Percentiles rank a stretch among this genome's conserved stretches.
Conservation (phyloP, 306 rosid species). For the Vigna trinervia region DNA sequence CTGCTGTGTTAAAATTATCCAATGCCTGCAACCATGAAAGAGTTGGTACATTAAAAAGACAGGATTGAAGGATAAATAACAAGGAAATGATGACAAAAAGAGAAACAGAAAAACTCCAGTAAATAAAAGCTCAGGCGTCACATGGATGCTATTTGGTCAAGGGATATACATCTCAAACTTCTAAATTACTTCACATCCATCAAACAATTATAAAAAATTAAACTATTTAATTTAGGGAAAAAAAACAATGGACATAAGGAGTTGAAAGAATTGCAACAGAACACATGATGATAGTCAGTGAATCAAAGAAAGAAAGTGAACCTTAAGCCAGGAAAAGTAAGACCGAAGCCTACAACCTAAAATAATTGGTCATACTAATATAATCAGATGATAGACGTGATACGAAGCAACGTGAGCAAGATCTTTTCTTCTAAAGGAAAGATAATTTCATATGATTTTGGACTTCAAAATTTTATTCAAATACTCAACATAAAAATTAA, state of each 20-base stretch:
- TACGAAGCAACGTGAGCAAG: slow-evolving; percentile 10
- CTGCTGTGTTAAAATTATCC: slow-evolving; percentile 85
- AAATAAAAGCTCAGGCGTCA: slow-evolving; percentile 31
- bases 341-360: not conserved
- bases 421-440: slow-evolving; percentile 22
- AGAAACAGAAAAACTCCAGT: slow-evolving; percentile 9
- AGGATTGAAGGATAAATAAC: slow-evolving; percentile 39
- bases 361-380: slow-evolving; percentile 7
- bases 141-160: slow-evolving; percentile 37
- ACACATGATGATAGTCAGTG: slow-evolving; percentile 8
- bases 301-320: slow-evolving; percentile 6
- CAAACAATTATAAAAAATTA: not conserved
- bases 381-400: not conserved
- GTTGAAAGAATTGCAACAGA: slow-evolving; percentile 18
- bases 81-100: not conserved
- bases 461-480: slow-evolving; percentile 1
- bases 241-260: slow-evolving; percentile 11
- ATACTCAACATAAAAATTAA: not conserved
- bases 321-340: not conserved
- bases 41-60: slow-evolving; percentile 25
- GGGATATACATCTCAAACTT: slow-evolving; percentile 19
- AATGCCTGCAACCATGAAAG: slow-evolving; percentile 66
- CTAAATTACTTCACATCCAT: slow-evolving; percentile 17
- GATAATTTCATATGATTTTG: slow-evolving; percentile 13
- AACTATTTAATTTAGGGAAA: not conserved